These are phyloP conservation scores for Mortierella sp. DNA, from an alignment of 371 early-diverging fungal genomes.

Conservation along the genomic window DNA sequence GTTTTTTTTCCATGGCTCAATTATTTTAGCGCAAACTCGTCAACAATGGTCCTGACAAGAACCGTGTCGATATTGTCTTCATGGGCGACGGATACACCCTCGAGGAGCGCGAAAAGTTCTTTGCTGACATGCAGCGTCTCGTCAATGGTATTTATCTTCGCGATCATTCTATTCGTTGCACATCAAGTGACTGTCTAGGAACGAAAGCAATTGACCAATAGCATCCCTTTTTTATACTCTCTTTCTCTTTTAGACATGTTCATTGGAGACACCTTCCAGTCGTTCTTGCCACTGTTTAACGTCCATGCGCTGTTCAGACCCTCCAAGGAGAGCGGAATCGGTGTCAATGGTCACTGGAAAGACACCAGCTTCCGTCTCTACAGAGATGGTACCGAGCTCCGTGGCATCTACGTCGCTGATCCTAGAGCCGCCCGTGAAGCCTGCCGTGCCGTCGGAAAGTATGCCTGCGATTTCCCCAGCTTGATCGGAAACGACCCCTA, in stretches of 20 bases:
- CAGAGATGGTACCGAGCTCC: conserved; percentile 72
- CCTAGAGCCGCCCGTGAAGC: conserved; percentile 61
- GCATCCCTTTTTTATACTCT: neutral
- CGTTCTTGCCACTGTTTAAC: conserved; percentile 68
- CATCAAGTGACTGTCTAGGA: neutral
- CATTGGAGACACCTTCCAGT: conserved; percentile 62
- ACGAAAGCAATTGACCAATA: neutral
- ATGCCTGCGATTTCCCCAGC: conserved; percentile 71
- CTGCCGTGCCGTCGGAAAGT: conserved; percentile 61
- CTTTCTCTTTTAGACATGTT: conserved; percentile 62
- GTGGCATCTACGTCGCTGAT: conserved; percentile 68
- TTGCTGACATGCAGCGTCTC: conserved; percentile 67
- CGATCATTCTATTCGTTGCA: neutral
- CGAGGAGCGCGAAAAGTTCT: conserved; percentile 62
- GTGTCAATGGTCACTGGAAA: conserved; percentile 62
- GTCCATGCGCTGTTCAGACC: conserved; percentile 69
- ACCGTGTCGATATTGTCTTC: conserved; percentile 71
- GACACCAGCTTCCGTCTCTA: conserved; percentile 71
- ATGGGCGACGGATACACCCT: conserved; percentile 77
- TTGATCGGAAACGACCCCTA: conserved; percentile 71
- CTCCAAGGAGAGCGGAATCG: conserved; percentile 66
- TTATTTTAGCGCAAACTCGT: conserved; percentile 49
- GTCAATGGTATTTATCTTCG: conserved; percentile 37
- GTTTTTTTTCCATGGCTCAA: neutral
- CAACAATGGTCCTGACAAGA: conserved; percentile 61